phyloP scores from a whole-genome alignment of 1,284 basidiomycete genomes.

The Meira nashicola region DNA sequence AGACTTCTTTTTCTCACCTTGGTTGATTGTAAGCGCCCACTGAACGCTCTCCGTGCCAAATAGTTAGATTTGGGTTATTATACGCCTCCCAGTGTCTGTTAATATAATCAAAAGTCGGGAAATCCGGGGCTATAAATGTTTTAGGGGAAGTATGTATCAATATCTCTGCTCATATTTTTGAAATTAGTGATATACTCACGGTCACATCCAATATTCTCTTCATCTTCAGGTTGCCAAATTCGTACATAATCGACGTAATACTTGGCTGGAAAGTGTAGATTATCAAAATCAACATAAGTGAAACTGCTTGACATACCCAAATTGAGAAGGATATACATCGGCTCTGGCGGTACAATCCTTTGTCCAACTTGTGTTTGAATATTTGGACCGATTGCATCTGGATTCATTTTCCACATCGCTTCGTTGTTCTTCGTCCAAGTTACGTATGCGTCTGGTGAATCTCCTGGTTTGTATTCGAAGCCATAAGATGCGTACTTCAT shows the following conservation, averaged over 20 bases:
- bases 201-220: slow-evolving; percentile 41
- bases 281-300: slow-evolving; percentile 21
- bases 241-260: slow-evolving; percentile 39
- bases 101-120: slow-evolving; percentile 47
- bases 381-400: slow-evolving; percentile 9
- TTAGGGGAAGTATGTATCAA: background rate
- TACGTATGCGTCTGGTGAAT: slow-evolving; percentile 23
- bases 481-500: slow-evolving; percentile 57
- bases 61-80: slow-evolving; percentile 43
- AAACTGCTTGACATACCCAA: slow-evolving; percentile 39
- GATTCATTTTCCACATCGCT: slow-evolving; percentile 57
- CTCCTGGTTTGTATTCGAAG: slow-evolving; percentile 58
- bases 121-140: slow-evolving; percentile 12
- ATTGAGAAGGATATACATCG: slow-evolving; percentile 45
- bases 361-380: slow-evolving; percentile 4
- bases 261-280: slow-evolving; percentile 55
- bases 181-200: too few relatives aligned
- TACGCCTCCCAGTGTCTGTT: slow-evolving; percentile 45
- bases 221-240: slow-evolving; percentile 33
- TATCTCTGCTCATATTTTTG: too few relatives aligned
- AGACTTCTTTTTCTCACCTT: background rate
- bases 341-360: slow-evolving; percentile 66
- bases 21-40: background rate
- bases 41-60: slow-evolving; percentile 24
- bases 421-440: slow-evolving; percentile 30